Percentiles rank a stretch among this genome's conserved stretches.
Evolutionary conservation across 176 grass and related monocot genomes (phyloP).

Genomic region (Poa annua): DNA sequence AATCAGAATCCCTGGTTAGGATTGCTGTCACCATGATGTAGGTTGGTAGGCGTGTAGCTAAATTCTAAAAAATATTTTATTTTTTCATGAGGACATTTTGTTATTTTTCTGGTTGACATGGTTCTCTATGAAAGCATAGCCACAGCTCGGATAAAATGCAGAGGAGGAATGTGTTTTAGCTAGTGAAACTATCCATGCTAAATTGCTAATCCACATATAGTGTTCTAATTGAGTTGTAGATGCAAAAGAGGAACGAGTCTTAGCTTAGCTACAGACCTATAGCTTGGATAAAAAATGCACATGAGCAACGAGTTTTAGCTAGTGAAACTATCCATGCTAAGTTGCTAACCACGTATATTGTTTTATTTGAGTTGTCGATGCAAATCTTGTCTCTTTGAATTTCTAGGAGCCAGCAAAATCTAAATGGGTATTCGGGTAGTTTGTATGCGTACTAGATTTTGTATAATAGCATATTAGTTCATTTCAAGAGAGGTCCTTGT

Average conservation of each 20-base stretch:
- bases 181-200: constrained; percentile 10
- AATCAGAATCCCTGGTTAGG: neutral
- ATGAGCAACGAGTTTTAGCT: neutral
- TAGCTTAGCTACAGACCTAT: neutral
- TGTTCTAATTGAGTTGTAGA: neutral
- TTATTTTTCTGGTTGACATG: neutral
- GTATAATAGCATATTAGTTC: neutral
- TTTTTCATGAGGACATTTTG: neutral
- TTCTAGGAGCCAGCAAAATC: neutral
- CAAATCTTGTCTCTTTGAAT: neutral
- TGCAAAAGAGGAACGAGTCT: neutral
- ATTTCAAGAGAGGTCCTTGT: constrained; percentile 11
- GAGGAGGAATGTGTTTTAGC: neutral
- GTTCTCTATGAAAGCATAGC: neutral
- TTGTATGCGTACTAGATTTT: neutral
- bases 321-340: neutral
- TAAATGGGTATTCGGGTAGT: neutral
- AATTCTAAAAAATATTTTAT: neutral
- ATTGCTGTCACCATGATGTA: constrained; percentile 1
- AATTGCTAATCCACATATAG: neutral
- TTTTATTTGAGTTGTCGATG: constrained; percentile 6
- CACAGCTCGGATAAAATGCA: neutral
- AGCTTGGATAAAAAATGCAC: too few species aligned
- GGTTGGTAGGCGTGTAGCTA: constrained; percentile 2
- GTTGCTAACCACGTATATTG: neutral